Evolutionary conservation across 257 asterid species (phyloP).

Genomic region (Nicotiana knightiana): DNA sequence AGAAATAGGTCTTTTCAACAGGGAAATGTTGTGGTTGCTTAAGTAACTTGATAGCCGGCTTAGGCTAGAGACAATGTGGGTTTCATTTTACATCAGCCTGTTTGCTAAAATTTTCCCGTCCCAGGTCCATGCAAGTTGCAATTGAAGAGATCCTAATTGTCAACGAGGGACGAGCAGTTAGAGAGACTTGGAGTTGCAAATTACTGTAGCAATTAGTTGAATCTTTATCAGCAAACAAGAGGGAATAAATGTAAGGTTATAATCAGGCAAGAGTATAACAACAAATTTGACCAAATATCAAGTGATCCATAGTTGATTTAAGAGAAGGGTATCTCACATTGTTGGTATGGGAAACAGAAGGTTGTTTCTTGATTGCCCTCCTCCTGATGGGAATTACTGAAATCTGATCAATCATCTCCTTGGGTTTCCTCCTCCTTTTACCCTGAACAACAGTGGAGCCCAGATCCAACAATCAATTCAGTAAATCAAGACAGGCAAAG

Average conservation of each 20-base stretch:
- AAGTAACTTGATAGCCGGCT: not conserved
- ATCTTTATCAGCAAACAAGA: not conserved
- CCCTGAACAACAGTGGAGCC: conserved; percentile 39
- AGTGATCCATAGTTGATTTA: not conserved
- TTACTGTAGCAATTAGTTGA: not conserved
- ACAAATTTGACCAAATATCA: not conserved
- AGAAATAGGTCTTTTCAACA: not conserved
- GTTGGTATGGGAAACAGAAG: conserved; percentile 33
- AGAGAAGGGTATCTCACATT: conserved; percentile 28
- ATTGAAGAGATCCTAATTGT: not conserved
- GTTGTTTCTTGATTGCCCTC: conserved; percentile 32
- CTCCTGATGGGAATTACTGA: conserved; percentile 36
- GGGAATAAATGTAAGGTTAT: not conserved
- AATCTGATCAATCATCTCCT: conserved; percentile 66
- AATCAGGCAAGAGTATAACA: not conserved
- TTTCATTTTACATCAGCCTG: not conserved
- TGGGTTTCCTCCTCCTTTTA: conserved; percentile 84
- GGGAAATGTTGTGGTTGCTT: not conserved
- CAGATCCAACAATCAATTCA: conserved; percentile 56
- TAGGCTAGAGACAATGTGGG: not conserved
- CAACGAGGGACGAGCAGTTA: not conserved
- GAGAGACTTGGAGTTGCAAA: not conserved
- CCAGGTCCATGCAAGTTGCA: not conserved
- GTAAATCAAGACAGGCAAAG: conserved; percentile 3
- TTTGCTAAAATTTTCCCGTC: not conserved